A percentile compares a stretch with the other conserved stretches of the same genome.
phyloP scores from a whole-genome alignment of 148 eudicot species.

The Cornus controversa region DNA sequence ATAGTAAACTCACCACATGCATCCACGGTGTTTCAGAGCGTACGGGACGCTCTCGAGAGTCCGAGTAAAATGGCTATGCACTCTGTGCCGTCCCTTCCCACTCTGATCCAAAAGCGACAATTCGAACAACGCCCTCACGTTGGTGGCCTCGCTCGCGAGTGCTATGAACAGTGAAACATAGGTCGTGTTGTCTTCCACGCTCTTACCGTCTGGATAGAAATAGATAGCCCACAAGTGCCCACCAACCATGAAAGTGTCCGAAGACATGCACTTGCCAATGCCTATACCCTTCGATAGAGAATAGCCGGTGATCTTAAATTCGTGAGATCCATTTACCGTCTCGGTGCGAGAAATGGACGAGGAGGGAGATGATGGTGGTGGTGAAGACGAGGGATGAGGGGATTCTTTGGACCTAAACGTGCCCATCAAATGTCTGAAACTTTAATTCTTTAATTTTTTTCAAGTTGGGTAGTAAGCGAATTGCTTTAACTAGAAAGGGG shows the following conservation, averaged over 20 bases:
- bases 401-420: constrained; percentile 28
- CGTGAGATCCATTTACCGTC: constrained; percentile 45
- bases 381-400: constrained; percentile 14
- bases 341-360: constrained; percentile 42
- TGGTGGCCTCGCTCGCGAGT: constrained; percentile 49
- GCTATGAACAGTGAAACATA: constrained; percentile 56
- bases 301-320: constrained; percentile 44
- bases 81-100: constrained; percentile 45
- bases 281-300: constrained; percentile 48
- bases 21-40: constrained; percentile 48
- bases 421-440: constrained; percentile 28
- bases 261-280: constrained; percentile 46
- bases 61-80: constrained; percentile 52
- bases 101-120: constrained; percentile 56
- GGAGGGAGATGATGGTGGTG: constrained; percentile 9
- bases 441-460: too few relatives aligned
- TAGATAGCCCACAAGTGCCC: constrained; percentile 57
- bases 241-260: constrained; percentile 51
- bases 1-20: constrained; percentile 49
- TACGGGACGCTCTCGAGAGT: constrained; percentile 54
- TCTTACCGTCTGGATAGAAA: constrained; percentile 60
- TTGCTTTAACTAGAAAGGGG: too few relatives aligned
- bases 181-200: constrained; percentile 42
- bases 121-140: constrained; percentile 60
- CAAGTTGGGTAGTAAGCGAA: too few relatives aligned